Evolutionary conservation across 2,329 filamentous ascomycete genomes (phyloP).

Genomic region (Aspergillus ochraceoroseus): DNA sequence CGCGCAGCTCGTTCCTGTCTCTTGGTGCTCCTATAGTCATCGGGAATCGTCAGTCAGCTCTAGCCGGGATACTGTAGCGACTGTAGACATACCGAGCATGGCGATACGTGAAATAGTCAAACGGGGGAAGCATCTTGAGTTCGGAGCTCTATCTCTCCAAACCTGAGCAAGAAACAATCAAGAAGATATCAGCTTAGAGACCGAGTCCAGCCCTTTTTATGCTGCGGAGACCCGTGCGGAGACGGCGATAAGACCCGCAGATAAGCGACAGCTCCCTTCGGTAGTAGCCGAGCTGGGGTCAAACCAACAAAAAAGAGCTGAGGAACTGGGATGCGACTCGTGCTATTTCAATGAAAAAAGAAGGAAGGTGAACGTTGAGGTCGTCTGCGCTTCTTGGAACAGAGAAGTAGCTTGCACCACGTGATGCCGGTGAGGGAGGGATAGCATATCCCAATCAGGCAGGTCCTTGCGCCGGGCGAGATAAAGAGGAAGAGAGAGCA

Average conservation of each 20-base stretch:
- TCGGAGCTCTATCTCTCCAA: not conserved
- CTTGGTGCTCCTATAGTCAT: constrained; percentile 63
- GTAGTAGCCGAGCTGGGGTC: too few species aligned
- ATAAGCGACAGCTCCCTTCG: constrained; percentile 24
- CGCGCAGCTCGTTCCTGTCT: constrained; percentile 67
- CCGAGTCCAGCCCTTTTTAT: constrained; percentile 18
- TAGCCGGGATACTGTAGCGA: too few species aligned
- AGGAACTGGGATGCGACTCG: too few species aligned
- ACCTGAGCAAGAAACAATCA: constrained; percentile 1
- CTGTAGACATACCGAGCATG: constrained; percentile 59
- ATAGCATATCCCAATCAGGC: constrained; percentile 13
- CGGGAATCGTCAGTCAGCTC: not conserved
- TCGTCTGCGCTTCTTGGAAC: not conserved
- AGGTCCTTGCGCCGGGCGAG: constrained; percentile 20
- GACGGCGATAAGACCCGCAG: constrained; percentile 23
- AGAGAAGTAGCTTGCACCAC: not conserved
- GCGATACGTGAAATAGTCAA: constrained; percentile 66
- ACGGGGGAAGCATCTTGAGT: constrained; percentile 48
- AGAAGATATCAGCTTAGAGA: not conserved
- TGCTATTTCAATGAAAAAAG: too few species aligned
- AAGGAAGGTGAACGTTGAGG: too few species aligned
- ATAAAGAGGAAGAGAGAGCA: too few species aligned
- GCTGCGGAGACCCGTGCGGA: constrained; percentile 24
- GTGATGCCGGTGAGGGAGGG: constrained; percentile 6
- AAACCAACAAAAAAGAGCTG: too few species aligned